Base-by-base conservation (phyloP, 352 stramenopile genomes). In the Phytopythium montanum region DNA sequence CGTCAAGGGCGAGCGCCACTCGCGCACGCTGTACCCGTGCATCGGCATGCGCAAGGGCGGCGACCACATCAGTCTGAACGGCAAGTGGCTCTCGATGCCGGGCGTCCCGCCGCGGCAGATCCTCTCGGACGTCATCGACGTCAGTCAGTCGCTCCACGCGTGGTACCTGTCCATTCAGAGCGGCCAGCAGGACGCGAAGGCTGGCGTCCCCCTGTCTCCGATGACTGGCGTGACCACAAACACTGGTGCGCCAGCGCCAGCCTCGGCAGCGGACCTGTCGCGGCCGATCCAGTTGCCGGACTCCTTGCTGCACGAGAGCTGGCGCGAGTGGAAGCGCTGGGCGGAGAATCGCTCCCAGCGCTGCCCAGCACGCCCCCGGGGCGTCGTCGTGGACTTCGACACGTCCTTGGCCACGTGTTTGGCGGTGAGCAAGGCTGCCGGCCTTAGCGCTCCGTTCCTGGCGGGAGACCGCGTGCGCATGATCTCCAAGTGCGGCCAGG, bases 11-110 rank as follows among this genome's bases (percentile, higher is more conserved):
- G 88, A 92, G 56, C 76, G 85, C 12, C 88, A 84, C 46, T 82
- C 85, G 28, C 88, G 88, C 33, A 97, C 95, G 23, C 73, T 99
- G 41, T 99, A 95, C 69, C 97, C 97, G 50, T 97, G 98, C 60
- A 97, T 99, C 61, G 96, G 97, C 45, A 92, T 99, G 69, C 84
- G 94, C 12, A 98, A 98, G 68, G 80, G 86, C 48, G 95, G 95
- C 18, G 97, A 99, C 70, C 84, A 94, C 52, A 95, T 99, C 8
- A 98, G 94, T 0, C 73, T 99, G 16, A 98, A 96, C 60, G 80
- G 87, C 36, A 99, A 99, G 70, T 99, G 89, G 88, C 65, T 97
- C 0, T 95, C 87, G 8, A 79, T 88, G 48, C 87, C 87, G n/a
- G 90, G 89, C 28, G 64, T 95, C 4, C 74, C 84, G 28, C 75